phyloP scores from a whole-genome alignment of 192 early-diverging fungal genomes.

The Allomyces javanicus region DNA sequence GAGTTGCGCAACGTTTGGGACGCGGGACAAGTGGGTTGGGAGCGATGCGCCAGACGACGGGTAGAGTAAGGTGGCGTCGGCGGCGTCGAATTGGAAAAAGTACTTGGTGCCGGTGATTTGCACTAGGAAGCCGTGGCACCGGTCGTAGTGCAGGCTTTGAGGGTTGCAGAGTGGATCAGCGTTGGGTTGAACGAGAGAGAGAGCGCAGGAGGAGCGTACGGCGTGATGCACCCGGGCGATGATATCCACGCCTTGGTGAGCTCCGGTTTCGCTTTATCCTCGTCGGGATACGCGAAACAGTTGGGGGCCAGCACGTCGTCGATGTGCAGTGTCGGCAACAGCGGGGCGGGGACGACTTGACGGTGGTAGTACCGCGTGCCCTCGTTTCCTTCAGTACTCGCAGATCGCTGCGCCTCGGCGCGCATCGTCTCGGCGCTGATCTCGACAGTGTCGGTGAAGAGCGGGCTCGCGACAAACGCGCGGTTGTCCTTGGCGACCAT shows the following conservation, averaged over 20 bases:
- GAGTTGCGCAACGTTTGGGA: slow-evolving; percentile 13
- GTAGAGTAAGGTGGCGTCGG: slow-evolving; percentile 19
- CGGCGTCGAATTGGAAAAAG: slow-evolving; percentile 22
- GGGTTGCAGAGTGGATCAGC: too few relatives aligned
- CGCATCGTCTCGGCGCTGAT: slow-evolving; percentile 1
- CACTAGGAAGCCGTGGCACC: slow-evolving; percentile 26
- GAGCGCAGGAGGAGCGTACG: neutral
- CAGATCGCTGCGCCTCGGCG: too few relatives aligned
- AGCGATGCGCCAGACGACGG: slow-evolving; percentile 20
- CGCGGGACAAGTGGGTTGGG: slow-evolving; percentile 23
- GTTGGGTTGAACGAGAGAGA: too few relatives aligned
- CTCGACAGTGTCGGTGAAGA: slow-evolving; percentile 5
- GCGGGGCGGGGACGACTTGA: too few relatives aligned
- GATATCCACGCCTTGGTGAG: slow-evolving; percentile 25
- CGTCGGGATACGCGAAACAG: too few relatives aligned
- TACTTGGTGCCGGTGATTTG: slow-evolving; percentile 23
- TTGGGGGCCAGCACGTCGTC: too few relatives aligned
- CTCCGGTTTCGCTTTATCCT: slow-evolving; percentile 7
- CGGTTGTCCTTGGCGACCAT: slow-evolving; percentile 21
- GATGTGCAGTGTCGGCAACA: too few relatives aligned
- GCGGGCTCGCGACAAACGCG: slow-evolving; percentile 19
- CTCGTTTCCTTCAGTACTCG: too few relatives aligned
- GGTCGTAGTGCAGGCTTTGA: slow-evolving; percentile 20
- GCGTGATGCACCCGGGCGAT: slow-evolving; percentile 19
- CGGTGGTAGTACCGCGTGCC: too few relatives aligned